Percentiles rank a stretch among this genome's conserved stretches.
phyloP scores from a whole-genome alignment of 2,329 filamentous ascomycete species.

The Verticillium longisporum region DNA sequence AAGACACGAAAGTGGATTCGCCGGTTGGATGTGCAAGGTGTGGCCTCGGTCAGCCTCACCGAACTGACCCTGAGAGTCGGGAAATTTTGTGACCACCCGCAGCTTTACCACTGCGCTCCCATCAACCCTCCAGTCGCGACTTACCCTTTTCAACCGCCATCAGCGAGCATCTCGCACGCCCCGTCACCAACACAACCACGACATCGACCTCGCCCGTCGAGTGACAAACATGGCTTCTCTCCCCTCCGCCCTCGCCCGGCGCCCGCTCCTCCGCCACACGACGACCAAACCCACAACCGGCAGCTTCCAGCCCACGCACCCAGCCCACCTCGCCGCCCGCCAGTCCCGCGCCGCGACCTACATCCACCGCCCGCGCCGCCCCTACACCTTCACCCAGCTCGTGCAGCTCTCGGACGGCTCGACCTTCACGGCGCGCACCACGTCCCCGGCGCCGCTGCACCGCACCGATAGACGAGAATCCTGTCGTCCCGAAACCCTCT shows the following conservation, averaged over 20 bases:
- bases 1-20: background rate
- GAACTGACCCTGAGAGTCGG: constrained; percentile 5
- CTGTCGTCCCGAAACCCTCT: no score
- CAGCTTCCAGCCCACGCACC: constrained; percentile 9
- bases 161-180: no score
- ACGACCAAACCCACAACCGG: constrained; percentile 12
- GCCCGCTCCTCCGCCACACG: background rate
- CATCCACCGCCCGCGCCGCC: constrained; percentile 78
- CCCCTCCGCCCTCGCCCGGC: background rate
- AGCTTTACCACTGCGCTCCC: constrained; percentile 4
- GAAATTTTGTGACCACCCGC: constrained; percentile 6
- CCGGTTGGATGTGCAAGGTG: background rate
- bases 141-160: background rate
- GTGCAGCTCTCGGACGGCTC: constrained; percentile 87
- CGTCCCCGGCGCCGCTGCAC: constrained; percentile 58
- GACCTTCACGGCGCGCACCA: constrained; percentile 74
- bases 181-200: no score
- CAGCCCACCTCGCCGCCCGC: constrained; percentile 20
- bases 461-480: no score
- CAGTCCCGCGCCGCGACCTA: constrained; percentile 80
- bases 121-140: constrained; percentile 4
- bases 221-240: background rate
- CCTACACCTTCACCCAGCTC: constrained; percentile 96
- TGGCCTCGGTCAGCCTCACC: constrained; percentile 11
- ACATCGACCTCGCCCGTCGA: background rate